Evolutionary conservation across 208 protist genomes (phyloP).

Genomic region (Acanthamoeba healyi): DNA sequence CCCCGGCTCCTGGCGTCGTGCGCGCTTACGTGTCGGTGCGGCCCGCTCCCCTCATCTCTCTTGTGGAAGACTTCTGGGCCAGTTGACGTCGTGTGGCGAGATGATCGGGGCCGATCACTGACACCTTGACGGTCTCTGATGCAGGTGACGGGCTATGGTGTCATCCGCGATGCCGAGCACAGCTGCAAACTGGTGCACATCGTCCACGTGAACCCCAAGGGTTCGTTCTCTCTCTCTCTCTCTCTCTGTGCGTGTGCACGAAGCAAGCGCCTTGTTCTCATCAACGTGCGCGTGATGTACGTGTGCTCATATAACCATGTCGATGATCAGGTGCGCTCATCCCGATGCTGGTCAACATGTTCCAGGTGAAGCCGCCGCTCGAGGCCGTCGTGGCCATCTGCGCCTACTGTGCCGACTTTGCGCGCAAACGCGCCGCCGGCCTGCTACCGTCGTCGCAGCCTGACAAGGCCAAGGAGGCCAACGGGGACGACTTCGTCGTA

Average conservation of each 20-base stretch:
- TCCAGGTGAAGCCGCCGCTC: slow-evolving; percentile 19
- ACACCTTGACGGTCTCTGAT: neutral
- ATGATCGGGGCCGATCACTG: too few relatives aligned
- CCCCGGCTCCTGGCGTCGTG: neutral
- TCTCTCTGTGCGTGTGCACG: neutral
- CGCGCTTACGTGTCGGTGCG: neutral
- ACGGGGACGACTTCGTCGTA: neutral
- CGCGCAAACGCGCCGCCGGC: neutral
- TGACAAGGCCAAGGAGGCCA: neutral
- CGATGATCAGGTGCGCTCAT: neutral
- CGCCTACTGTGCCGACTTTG: neutral
- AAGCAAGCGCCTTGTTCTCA: too few relatives aligned
- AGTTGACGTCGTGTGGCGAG: neutral
- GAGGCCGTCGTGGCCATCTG: slow-evolving; percentile 26
- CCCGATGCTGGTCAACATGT: slow-evolving; percentile 44
- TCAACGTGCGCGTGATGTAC: neutral
- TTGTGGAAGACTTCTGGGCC: neutral
- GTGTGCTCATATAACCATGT: too few relatives aligned
- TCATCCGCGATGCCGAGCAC: neutral
- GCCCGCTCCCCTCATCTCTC: neutral
- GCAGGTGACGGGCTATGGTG: neutral
- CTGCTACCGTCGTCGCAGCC: neutral
- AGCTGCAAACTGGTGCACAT: slow-evolving; percentile 5
- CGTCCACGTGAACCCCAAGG: neutral
- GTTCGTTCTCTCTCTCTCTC: neutral